Conservation (phyloP, 2,329 filamentous ascomycete species). For the Penicillium brevicompactum region DNA sequence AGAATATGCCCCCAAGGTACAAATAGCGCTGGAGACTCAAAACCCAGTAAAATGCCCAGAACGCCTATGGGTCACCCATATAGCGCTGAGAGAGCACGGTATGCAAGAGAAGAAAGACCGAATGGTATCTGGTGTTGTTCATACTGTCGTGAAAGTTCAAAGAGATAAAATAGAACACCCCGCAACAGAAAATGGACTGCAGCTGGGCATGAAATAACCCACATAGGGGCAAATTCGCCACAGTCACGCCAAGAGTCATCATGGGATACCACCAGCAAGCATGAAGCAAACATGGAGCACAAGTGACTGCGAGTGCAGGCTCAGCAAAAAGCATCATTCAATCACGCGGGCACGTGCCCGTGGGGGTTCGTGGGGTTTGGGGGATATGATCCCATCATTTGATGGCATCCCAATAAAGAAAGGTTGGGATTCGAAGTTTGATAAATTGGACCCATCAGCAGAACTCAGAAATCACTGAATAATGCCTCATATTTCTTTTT, state of each 20-base stretch:
- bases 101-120: neutral
- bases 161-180: neutral
- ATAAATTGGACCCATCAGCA: neutral
- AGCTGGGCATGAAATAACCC: neutral
- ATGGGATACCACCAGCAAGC: slow-evolving; percentile 2
- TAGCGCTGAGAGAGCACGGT: neutral
- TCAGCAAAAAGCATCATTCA: neutral
- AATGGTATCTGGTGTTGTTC: neutral
- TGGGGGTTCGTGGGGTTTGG: slow-evolving; percentile 2
- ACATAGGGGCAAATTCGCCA: neutral
- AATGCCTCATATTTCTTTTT: slow-evolving; percentile 60
- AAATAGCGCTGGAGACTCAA: neutral
- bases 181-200: neutral
- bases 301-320: neutral
- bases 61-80: neutral
- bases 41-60: neutral
- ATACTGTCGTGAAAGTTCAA: neutral
- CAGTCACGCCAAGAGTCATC: slow-evolving; percentile 1
- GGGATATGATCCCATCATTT: neutral
- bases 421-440: neutral
- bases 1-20: neutral
- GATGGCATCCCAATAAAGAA: neutral
- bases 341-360: slow-evolving; percentile 3
- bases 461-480: slow-evolving; percentile 61
- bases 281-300: neutral